phyloP scores from a whole-genome alignment of 1,284 basidiomycete species.

The Tilletia walkeri region DNA sequence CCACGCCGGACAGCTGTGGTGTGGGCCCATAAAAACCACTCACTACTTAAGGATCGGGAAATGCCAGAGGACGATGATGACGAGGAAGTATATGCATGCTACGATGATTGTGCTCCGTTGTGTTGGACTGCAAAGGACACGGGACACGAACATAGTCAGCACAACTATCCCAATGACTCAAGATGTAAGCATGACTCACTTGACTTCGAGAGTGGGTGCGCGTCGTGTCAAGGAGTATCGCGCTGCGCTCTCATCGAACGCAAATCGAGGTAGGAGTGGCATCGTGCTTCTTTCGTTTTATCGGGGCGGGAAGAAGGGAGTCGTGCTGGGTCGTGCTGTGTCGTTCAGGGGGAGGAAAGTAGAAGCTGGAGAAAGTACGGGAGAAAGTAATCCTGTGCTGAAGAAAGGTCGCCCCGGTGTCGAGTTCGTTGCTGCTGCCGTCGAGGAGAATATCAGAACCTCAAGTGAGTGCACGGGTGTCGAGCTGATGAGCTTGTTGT shows the following conservation, averaged over 20 bases:
- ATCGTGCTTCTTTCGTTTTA: not conserved
- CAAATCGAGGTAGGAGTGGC: conserved; percentile 12
- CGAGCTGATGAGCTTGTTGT: too few species aligned
- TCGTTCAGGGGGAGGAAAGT: not conserved
- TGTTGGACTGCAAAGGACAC: not conserved
- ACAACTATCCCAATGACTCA: not conserved
- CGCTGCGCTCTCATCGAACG: conserved; percentile 2
- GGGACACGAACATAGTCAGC: not conserved
- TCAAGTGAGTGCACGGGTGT: too few species aligned
- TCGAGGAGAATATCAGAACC: too few species aligned
- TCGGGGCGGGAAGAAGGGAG: not conserved
- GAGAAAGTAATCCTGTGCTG: not conserved
- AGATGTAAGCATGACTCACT: not conserved
- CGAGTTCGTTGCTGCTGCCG: not conserved
- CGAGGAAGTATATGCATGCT: conserved; percentile 46
- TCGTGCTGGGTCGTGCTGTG: not conserved
- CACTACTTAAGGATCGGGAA: conserved; percentile 47
- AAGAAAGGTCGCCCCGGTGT: not conserved
- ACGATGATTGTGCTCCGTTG: conserved; percentile 53
- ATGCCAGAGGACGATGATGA: conserved; percentile 43
- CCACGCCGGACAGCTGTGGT: not conserved
- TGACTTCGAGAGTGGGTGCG: conserved; percentile 11
- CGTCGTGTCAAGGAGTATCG: conserved; percentile 9
- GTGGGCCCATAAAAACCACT: not conserved
- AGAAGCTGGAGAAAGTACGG: not conserved